Evolutionary conservation across 768 basidiomycete genomes (phyloP).

Genomic region (Leccinellum rugosiceps): DNA sequence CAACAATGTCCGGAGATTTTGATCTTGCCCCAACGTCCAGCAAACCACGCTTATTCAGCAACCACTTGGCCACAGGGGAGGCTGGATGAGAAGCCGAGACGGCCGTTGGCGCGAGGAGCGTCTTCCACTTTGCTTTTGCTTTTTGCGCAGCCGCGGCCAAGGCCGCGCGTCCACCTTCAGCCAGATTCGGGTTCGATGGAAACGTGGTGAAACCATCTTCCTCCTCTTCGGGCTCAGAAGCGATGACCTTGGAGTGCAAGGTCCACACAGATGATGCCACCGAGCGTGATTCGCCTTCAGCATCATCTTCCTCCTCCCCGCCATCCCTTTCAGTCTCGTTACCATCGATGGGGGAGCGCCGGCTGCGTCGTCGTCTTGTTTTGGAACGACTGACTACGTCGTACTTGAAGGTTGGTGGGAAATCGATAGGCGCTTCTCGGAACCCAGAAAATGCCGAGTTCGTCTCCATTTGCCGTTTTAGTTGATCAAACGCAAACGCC

Average conservation of each 20-base stretch:
- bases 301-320: slow-evolving; percentile 38
- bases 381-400: slow-evolving; percentile 64
- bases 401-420: slow-evolving; percentile 94
- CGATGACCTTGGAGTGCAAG: slow-evolving; percentile 34
- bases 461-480: slow-evolving; percentile 71
- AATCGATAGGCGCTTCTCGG: slow-evolving; percentile 73
- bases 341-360: slow-evolving; percentile 37
- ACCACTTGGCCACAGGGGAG: slow-evolving; percentile 28
- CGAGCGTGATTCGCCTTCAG: slow-evolving; percentile 47
- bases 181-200: slow-evolving; percentile 23
- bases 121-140: slow-evolving; percentile 54
- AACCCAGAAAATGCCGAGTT: slow-evolving; percentile 74
- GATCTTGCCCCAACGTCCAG: slow-evolving; percentile 7
- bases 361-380: slow-evolving; percentile 37
- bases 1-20: slow-evolving; percentile 25
- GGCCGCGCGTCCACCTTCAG: slow-evolving; percentile 37
- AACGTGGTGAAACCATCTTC: slow-evolving; percentile 35
- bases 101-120: slow-evolving; percentile 38
- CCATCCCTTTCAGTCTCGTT: slow-evolving; percentile 40
- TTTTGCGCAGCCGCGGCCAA: slow-evolving; percentile 45
- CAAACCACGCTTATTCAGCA: slow-evolving; percentile 25
- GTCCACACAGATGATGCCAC: slow-evolving; percentile 53
- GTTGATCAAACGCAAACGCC: slow-evolving; percentile 88
- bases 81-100: slow-evolving; percentile 30
- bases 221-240: slow-evolving; percentile 40